phyloP scores from a whole-genome alignment of 345 rosid species.

The Anacardium occidentale region DNA sequence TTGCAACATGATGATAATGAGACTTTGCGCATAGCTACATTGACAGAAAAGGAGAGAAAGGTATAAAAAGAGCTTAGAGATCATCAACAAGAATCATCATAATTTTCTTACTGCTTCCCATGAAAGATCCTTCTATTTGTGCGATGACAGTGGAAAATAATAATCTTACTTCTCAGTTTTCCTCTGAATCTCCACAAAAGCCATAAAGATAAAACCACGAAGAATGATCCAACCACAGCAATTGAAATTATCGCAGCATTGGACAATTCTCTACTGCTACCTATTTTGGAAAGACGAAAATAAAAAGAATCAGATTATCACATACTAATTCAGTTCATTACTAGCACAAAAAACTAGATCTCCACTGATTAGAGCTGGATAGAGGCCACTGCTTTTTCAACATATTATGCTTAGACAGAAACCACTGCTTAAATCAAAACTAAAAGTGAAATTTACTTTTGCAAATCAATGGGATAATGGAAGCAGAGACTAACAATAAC shows the following conservation, averaged over 20 bases:
- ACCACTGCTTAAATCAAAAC: neutral
- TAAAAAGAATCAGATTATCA: neutral
- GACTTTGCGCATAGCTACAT: constrained; percentile 29
- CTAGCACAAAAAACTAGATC: neutral
- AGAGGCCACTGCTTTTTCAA: too few relatives aligned
- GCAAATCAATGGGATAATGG: neutral
- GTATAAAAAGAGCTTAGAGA: neutral
- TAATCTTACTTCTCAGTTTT: constrained; percentile 41
- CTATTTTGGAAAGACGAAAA: constrained; percentile 25
- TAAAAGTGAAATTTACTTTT: too few relatives aligned
- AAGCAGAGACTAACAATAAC: neutral
- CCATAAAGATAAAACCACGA: constrained; percentile 33
- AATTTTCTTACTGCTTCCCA: neutral
- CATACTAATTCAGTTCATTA: neutral
- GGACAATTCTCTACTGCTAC: constrained; percentile 31
- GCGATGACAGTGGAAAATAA: neutral
- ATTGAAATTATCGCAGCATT: constrained; percentile 35
- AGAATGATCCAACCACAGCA: constrained; percentile 37
- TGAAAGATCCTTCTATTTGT: neutral
- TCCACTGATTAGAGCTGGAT: neutral
- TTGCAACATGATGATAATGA: constrained; percentile 26
- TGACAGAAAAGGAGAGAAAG: neutral
- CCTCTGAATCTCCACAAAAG: constrained; percentile 46
- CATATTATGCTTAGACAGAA: neutral
- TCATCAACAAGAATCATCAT: neutral